Conservation (phyloP, 257 asterid genomes). For the Forsythia suspensa region DNA sequence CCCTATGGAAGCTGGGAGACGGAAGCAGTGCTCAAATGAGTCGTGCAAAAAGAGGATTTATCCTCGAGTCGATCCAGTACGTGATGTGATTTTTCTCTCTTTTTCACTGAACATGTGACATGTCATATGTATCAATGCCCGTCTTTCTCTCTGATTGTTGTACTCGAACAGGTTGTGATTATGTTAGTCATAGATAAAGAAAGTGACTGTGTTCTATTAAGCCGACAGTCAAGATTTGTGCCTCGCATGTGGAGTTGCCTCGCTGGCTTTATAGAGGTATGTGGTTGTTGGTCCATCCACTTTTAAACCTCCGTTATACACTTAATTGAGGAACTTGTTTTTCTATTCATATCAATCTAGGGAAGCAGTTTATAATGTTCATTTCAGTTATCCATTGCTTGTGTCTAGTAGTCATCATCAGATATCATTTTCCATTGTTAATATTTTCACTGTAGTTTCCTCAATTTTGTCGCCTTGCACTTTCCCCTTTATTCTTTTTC, state of each 20-base stretch:
- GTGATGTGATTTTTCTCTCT: slow-evolving; percentile 23
- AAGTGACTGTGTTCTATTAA: slow-evolving; percentile 74
- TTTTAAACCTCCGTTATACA: neutral
- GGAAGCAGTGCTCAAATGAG: slow-evolving; percentile 80
- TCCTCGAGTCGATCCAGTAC: slow-evolving; percentile 97
- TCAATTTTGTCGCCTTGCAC: neutral
- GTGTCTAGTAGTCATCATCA: neutral
- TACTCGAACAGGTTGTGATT: slow-evolving; percentile 72
- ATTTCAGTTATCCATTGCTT: neutral
- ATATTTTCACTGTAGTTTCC: neutral
- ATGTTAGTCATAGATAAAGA: slow-evolving; percentile 93
- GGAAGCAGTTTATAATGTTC: neutral
- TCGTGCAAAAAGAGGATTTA: slow-evolving; percentile 76
- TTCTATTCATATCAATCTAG: neutral
- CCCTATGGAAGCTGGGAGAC: slow-evolving; percentile 86
- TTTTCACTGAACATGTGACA: neutral
- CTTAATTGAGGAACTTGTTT: neutral
- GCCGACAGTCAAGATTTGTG: slow-evolving; percentile 93
- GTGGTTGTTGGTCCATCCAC: slow-evolving; percentile 1
- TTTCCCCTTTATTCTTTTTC: neutral
- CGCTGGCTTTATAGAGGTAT: slow-evolving; percentile 96
- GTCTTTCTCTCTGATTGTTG: slow-evolving; percentile 18
- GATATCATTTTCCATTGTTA: neutral
- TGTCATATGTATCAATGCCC: slow-evolving; percentile 3
- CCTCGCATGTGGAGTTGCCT: slow-evolving; percentile 99